Conservation (phyloP, 139 green algal genomes). For the Penium margaritaceum region DNA sequence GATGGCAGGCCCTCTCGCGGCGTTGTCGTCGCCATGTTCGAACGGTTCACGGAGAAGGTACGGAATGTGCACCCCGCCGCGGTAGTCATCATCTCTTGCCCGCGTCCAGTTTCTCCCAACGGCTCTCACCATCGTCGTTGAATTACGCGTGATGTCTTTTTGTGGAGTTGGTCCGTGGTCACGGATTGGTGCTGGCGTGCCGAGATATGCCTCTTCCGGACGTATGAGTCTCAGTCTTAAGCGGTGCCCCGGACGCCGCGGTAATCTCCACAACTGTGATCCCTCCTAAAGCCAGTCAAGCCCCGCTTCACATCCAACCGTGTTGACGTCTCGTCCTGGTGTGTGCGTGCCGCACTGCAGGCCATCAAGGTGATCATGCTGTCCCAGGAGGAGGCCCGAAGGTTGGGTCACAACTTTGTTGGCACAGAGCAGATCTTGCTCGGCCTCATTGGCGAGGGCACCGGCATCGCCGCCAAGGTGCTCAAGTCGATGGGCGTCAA, state of each 20-base stretch:
- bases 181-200: neutral
- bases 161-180: neutral
- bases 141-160: neutral
- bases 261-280: too few species aligned
- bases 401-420: slow-evolving; percentile 94
- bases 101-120: too few species aligned
- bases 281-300: too few species aligned
- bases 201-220: neutral
- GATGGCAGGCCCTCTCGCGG: neutral
- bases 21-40: slow-evolving; percentile 73
- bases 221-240: neutral
- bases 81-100: too few species aligned
- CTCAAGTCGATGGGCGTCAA: slow-evolving; percentile 97
- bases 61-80: too few species aligned
- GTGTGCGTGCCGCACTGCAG: neutral
- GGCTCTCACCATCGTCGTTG: too few species aligned
- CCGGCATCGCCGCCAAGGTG: slow-evolving; percentile 96
- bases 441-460: slow-evolving; percentile 93
- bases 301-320: too few species aligned
- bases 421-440: slow-evolving; percentile 95
- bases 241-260: neutral
- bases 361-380: slow-evolving; percentile 72
- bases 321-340: too few species aligned
- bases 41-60: slow-evolving; percentile 93
- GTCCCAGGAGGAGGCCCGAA: slow-evolving; percentile 89